Evolutionary conservation across 2,329 filamentous ascomycete genomes (phyloP).

Genomic region (Cercospora sp.): DNA sequence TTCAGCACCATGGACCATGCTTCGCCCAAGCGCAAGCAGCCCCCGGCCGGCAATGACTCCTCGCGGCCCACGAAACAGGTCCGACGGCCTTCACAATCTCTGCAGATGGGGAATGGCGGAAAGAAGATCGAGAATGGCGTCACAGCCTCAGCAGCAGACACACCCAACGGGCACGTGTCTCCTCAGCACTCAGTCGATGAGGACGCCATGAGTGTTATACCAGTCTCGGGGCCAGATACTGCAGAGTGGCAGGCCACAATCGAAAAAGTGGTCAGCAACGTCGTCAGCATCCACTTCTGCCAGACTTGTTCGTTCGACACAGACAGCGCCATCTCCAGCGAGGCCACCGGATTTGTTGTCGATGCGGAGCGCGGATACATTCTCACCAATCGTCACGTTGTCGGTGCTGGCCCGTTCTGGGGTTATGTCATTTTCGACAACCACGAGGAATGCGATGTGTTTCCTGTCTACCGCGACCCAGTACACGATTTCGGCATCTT

Average conservation of each 20-base stretch:
- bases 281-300: constrained; percentile 98
- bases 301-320: constrained; percentile 98
- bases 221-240: constrained; percentile 59
- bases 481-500: constrained; percentile 98
- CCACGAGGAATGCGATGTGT: constrained; percentile 92
- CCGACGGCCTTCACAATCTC: constrained; percentile 30
- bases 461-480: constrained; percentile 94
- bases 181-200: constrained; percentile 50
- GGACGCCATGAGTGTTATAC: constrained; percentile 43
- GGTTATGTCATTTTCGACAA: constrained; percentile 99
- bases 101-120: constrained; percentile 26
- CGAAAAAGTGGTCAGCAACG: constrained; percentile 88
- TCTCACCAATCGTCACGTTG: constrained; percentile 70
- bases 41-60: constrained; percentile 33
- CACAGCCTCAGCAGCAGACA: constrained; percentile 34
- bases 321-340: constrained; percentile 88
- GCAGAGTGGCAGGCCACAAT: constrained; percentile 95
- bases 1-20: constrained; percentile 29
- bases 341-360: constrained; percentile 96
- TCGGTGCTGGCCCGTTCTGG: constrained; percentile 94
- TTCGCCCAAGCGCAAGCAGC: constrained; percentile 41
- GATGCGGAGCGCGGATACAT: constrained; percentile 83
- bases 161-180: constrained; percentile 39
- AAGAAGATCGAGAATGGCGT: constrained; percentile 34
- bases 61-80: constrained; percentile 41